phyloP scores from a whole-genome alignment of 164 flowering plant genomes.

The Kalanchoe fedtschenkoi region DNA sequence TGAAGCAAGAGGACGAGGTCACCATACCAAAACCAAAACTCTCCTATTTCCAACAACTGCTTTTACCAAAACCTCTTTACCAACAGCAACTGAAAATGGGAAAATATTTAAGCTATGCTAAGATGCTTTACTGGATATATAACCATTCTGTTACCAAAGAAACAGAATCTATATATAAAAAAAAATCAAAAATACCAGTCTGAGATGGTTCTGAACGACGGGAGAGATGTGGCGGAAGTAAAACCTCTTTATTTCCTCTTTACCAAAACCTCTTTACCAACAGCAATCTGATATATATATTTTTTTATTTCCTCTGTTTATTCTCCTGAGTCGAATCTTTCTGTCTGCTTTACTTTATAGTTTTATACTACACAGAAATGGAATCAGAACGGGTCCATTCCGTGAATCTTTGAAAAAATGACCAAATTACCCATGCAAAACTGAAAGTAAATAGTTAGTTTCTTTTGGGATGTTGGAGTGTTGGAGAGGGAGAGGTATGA shows the following conservation, averaged over 20 bases:
- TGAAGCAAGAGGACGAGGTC: no score
- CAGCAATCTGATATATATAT: background rate
- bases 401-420: background rate
- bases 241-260: no score
- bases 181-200: conserved; percentile 24
- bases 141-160: background rate
- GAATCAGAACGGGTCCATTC: background rate
- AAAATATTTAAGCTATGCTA: no score
- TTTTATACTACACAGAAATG: background rate
- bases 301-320: background rate
- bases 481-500: background rate
- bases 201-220: conserved; percentile 49
- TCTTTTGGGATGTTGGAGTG: no score
- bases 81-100: background rate
- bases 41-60: background rate
- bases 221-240: conserved; percentile 60
- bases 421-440: background rate
- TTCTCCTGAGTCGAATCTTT: background rate
- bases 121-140: no score
- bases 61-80: background rate
- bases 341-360: background rate
- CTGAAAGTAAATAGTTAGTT: no score
- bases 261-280: no score
- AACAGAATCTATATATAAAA: background rate
- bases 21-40: background rate